Base-by-base conservation (phyloP, 2,329 filamentous ascomycete species). In the Penicillium sp. region DNA sequence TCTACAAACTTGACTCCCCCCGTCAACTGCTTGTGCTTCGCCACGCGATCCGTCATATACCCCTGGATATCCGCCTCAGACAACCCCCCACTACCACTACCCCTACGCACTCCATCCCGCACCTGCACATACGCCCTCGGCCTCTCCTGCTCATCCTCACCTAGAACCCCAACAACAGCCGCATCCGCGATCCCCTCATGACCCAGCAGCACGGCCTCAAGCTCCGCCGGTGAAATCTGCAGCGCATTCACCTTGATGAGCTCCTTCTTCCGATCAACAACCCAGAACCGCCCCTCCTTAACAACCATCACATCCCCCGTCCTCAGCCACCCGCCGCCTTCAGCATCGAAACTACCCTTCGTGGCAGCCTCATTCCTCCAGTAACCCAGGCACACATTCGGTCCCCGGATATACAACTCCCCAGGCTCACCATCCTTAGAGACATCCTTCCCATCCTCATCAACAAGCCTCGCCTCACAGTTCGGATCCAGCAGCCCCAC, bases 401-500 rank as follows among this genome's bases (percentile, higher is more conserved):
- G 64, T 13, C 65, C 66, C 7, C 71, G 70, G n/a, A 80, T 68
- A 31, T 71, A 69, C 26, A 79, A 60, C 55, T 79, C 75, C 13
- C 74, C 75, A 0, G 81, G 74, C 67, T 83, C 72, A 0, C 81
- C 84, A n/a, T 71, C 66, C 3, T 64, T 68, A 0, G 26, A 26
- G 5, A 86, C 81, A 65, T 86, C 84, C 0, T 76, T 74, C 30
- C 84, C 85, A 8, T 83, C 78, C 2, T 86, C 84, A 58, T 84
- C 82, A 19, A 88, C 74, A 44, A 87, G 79, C 69, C 81, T 83
- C 29, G 78, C 82, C 63, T 86, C 82, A 61, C 78, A 80, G 66
- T 88, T 88, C 3, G 86, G 80, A 54, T 81, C 71, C 31, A 88
- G 72, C 64, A 83, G 75, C 53, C 86, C 86, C 0, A 88, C 85